phyloP scores from a whole-genome alignment of 208 protist genomes.

The Wallacemonas sp. region DNA sequence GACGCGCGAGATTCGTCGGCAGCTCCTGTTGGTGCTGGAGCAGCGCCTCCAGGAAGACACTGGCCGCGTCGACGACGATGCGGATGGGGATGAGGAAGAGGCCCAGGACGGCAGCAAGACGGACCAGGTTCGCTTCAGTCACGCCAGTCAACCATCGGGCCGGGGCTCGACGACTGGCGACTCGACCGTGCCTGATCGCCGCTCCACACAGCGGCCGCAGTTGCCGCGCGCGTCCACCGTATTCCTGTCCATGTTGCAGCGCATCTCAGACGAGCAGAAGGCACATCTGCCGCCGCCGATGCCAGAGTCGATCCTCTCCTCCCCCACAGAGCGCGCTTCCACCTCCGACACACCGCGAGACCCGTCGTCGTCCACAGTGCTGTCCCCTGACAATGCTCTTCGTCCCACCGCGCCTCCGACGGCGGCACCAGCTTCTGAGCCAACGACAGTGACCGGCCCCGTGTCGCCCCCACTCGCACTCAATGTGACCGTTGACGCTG shows the following conservation, averaged over 20 bases:
- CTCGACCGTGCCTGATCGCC: background rate
- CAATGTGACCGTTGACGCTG: too few species aligned
- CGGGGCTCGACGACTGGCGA: constrained; percentile 1
- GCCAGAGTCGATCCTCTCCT: constrained; percentile 4
- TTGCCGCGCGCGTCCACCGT: constrained; percentile 39
- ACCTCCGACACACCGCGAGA: background rate
- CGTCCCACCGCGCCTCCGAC: constrained; percentile 1
- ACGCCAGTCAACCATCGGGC: background rate
- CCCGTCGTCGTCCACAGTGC: background rate
- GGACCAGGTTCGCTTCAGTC: constrained; percentile 11
- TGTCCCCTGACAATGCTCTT: constrained; percentile 1
- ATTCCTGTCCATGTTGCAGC: constrained; percentile 39
- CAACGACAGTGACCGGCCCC: background rate
- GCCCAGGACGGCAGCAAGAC: background rate
- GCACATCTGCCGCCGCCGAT: background rate
- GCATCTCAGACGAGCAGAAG: constrained; percentile 21
- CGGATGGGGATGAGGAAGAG: constrained; percentile 10
- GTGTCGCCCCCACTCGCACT: too few species aligned
- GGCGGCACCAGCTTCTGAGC: background rate
- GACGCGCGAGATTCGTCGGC: constrained; percentile 29
- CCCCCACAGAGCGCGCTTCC: background rate
- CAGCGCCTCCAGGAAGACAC: constrained; percentile 30
- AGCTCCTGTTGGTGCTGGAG: constrained; percentile 36
- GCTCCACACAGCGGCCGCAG: constrained; percentile 16
- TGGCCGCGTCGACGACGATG: background rate